Percentiles rank a stretch among this genome's conserved stretches.
phyloP scores from a whole-genome alignment of 2,329 filamentous ascomycete species.

The Cyanodermella asteris region DNA sequence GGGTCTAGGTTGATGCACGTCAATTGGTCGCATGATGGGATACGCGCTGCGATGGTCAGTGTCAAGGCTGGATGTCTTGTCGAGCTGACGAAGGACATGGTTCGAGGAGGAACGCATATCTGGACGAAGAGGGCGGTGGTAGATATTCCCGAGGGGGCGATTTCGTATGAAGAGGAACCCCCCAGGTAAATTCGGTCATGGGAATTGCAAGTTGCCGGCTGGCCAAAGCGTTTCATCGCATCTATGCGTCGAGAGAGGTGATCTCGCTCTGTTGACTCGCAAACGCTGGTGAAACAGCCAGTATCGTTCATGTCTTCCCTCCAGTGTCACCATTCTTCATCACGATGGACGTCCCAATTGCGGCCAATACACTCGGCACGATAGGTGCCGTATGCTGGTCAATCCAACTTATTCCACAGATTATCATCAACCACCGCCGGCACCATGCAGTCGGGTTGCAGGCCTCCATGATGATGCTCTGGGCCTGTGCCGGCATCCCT shows the following conservation, averaged over 20 bases:
- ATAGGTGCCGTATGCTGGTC: conserved; percentile 10
- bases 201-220: no score
- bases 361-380: conserved; percentile 14
- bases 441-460: conserved; percentile 45
- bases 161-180: conserved; percentile 34
- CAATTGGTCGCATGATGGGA: no score
- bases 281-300: no score
- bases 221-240: no score
- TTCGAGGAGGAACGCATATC: conserved; percentile 40
- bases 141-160: conserved; percentile 42
- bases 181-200: no score
- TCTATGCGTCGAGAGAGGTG: no score
- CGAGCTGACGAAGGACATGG: conserved; percentile 37
- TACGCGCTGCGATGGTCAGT: conserved; percentile 37
- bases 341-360: conserved; percentile 12
- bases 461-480: conserved; percentile 50
- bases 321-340: conserved; percentile 9
- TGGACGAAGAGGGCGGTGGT: conserved; percentile 47
- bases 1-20: conserved; percentile 45
- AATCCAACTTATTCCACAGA: conserved; percentile 42
- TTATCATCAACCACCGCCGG: conserved; percentile 43
- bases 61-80: conserved; percentile 48
- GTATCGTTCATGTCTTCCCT: no score
- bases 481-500: conserved; percentile 45
- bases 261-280: no score